Percentiles rank a stretch among this genome's conserved stretches.
Conservation (phyloP, 129 eudicot species). For the Chrysanthemum lavandulifolium region DNA sequence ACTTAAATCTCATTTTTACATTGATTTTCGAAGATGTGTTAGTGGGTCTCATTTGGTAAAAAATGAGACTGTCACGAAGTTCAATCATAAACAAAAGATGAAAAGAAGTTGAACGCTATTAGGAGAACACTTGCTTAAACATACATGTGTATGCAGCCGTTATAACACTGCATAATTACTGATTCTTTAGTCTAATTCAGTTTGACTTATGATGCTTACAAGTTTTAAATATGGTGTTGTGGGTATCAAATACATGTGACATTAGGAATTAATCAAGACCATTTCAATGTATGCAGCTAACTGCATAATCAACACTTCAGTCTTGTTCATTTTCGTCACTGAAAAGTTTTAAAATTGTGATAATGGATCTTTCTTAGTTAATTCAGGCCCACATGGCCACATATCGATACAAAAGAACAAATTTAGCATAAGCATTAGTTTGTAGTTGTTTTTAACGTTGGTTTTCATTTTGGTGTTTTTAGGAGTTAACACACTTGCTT, state of each 20-base stretch:
- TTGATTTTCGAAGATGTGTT: background rate
- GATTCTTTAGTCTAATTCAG: no score
- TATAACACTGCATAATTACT: no score
- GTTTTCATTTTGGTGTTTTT: slow-evolving; percentile 17
- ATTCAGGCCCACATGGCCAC: background rate
- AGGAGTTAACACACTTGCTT: slow-evolving; percentile 81
- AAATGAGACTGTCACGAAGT: background rate
- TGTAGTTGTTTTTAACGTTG: background rate
- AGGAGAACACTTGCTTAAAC: no score
- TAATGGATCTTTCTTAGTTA: slow-evolving; percentile 10
- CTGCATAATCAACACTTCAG: background rate
- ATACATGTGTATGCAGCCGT: background rate
- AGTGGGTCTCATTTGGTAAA: background rate
- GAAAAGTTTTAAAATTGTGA: background rate
- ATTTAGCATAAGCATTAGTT: background rate
- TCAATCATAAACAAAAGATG: no score
- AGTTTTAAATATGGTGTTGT: no score
- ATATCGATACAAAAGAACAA: background rate
- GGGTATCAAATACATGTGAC: no score
- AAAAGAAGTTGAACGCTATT: no score
- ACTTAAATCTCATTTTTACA: background rate
- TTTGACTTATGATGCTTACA: no score
- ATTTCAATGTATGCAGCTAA: background rate
- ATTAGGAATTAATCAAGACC: background rate
- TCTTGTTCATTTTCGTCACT: slow-evolving; percentile 4